Base-by-base conservation (phyloP, 2,329 filamentous ascomycete species). In the Talaromyces sp. region DNA sequence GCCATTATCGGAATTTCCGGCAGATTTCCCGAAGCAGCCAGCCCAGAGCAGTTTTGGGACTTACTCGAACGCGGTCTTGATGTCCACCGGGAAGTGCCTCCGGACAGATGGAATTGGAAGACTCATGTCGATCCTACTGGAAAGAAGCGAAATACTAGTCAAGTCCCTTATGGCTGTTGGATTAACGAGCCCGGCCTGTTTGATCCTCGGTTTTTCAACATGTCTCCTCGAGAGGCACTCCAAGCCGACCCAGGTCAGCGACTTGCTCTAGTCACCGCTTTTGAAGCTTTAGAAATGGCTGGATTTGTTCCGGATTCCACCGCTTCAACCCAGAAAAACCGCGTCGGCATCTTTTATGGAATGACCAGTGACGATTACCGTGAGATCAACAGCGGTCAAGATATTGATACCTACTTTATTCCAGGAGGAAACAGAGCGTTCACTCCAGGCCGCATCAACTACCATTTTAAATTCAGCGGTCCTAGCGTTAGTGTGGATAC, bases 1-100 rank as follows among this genome's bases (percentile, higher is more conserved):
- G 91, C 91, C 63, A 91, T 96, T 65, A 87, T 95, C 31, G 91
- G 91, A 56, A 89, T 90, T 84, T 83, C 89, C 55, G 88, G 89
- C 58, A 84, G 89, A 56, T 91, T 90, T 73, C 89, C 89, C 5
- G 85, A 87, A 67, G 87, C 88, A 31, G 51, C 58, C 21, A 63
- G 61, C 53, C 58, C 62, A n/a, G 68, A 74, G 26, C 64, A 67
- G 31, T 73, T 77, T 62, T 77, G 75, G 75, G 64, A 76, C 7
- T 49, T 77, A 8, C 62, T 78, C 1, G 56, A 68, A 8, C 19
- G 68, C 8, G 74, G 73, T 0, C 65, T 67, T 4, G 76, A 77
- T 64, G 67, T 75, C 4, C 69, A 70, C 51, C 64, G 62, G 27
- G 55, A 67, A 53, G 68, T 77, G 8, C 73, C 74, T 1, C 46